These are phyloP conservation scores for Trichoderma gamsii DNA, from an alignment of 495 filamentous ascomycete species.

Conservation along the genomic window DNA sequence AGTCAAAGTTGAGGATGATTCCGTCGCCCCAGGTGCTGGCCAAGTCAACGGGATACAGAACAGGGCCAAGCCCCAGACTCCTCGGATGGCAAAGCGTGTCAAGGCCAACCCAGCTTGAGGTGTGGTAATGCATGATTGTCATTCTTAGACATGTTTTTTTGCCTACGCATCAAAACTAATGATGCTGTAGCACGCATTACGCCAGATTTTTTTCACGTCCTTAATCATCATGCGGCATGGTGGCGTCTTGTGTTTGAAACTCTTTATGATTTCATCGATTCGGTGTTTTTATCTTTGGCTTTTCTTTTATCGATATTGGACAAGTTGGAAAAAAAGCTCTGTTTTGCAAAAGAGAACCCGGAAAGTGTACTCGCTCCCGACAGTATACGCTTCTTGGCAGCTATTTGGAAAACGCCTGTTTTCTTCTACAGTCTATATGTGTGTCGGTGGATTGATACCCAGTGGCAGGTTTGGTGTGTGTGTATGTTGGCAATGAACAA, in stretches of 20 bases:
- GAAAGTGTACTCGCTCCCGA: not conserved
- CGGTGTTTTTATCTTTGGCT: not conserved
- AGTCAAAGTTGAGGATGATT: constrained; percentile 69
- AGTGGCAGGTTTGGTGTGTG: not conserved
- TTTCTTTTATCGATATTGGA: not conserved
- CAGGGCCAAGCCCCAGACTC: constrained; percentile 41
- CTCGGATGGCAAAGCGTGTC: constrained; percentile 40
- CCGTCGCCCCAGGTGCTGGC: constrained; percentile 35
- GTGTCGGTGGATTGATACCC: constrained; percentile 14
- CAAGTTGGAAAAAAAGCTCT: constrained; percentile 9
- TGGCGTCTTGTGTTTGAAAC: constrained; percentile 13
- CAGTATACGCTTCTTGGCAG: not conserved
- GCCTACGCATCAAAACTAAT: not conserved
- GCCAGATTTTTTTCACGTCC: constrained; percentile 1
- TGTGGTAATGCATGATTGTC: not conserved
- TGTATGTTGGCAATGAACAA: constrained; percentile 2
- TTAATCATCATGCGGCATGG: constrained; percentile 14
- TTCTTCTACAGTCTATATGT: not conserved
- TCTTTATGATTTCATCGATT: not conserved
- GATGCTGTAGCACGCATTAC: constrained; percentile 7
- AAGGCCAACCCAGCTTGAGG: constrained; percentile 35
- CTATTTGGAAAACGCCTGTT: not conserved
- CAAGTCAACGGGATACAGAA: constrained; percentile 40
- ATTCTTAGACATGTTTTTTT: not conserved
- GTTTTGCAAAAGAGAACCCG: not conserved